phyloP scores from a whole-genome alignment of 1,139 yeast genomes.

The Blastobotrys persicus region DNA sequence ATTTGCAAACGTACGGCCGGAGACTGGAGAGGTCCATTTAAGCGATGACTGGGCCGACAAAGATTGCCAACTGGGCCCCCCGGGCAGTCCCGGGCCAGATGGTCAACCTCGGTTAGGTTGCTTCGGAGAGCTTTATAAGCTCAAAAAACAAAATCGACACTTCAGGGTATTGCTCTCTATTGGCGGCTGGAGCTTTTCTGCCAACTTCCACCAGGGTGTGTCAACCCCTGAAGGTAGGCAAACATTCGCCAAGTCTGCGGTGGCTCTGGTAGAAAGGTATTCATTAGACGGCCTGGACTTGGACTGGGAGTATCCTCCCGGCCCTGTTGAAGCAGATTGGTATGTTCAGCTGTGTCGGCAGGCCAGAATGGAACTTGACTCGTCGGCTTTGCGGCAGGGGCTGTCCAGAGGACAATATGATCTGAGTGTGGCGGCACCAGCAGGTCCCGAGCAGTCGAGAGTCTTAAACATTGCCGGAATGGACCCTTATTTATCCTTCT shows the following conservation, averaged over 20 bases:
- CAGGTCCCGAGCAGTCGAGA: constrained; percentile 48
- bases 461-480: constrained; percentile 49
- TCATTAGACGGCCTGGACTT: constrained; percentile 89
- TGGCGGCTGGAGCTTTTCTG: constrained; percentile 83
- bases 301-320: constrained; percentile 90
- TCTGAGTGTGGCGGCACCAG: constrained; percentile 77
- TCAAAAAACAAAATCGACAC: constrained; percentile 50
- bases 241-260: constrained; percentile 52
- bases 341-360: constrained; percentile 47
- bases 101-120: constrained; percentile 42
- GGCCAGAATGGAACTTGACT: constrained; percentile 46
- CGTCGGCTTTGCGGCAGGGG: constrained; percentile 35
- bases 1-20: constrained; percentile 57
- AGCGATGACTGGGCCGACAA: constrained; percentile 71
- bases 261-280: constrained; percentile 47
- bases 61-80: constrained; percentile 27
- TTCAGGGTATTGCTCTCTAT: constrained; percentile 67
- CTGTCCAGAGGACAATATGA: constrained; percentile 41
- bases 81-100: constrained; percentile 19
- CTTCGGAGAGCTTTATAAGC: constrained; percentile 52
- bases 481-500: constrained; percentile 58
- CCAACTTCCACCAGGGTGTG: constrained; percentile 50
- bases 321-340: constrained; percentile 44
- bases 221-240: constrained; percentile 40
- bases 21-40: constrained; percentile 52